These are phyloP conservation scores for Wickerhamiella australiensis DNA, from an alignment of 805 yeast species.

Conservation along the genomic window DNA sequence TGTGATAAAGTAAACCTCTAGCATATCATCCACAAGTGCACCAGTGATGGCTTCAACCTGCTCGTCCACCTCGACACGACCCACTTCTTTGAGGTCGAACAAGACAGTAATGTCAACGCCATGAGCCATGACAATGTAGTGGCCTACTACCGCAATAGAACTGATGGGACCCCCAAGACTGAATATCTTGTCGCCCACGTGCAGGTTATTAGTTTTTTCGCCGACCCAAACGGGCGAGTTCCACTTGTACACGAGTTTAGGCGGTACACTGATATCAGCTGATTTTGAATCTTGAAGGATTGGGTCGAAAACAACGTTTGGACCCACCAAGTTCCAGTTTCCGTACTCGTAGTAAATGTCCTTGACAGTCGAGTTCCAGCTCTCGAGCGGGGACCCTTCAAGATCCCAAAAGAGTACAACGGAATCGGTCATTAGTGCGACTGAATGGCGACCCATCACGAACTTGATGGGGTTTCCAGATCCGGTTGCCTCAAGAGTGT, in stretches of 20 bases:
- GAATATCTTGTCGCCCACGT: constrained; percentile 5
- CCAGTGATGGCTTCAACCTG: background rate
- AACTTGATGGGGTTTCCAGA: background rate
- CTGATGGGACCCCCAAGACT: background rate
- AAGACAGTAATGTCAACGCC: background rate
- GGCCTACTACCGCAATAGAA: background rate
- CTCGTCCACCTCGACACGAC: constrained; percentile 1
- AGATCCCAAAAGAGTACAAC: constrained; percentile 5
- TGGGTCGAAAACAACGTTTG: constrained; percentile 7
- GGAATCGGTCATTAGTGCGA: background rate
- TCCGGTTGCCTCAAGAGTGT: background rate
- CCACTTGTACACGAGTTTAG: background rate
- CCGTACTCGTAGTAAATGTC: constrained; percentile 6
- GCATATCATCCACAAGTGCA: constrained; percentile 4
- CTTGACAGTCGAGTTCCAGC: constrained; percentile 2
- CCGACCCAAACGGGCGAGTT: constrained; percentile 3
- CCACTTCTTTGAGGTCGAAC: constrained; percentile 3
- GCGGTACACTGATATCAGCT: background rate
- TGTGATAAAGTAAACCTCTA: constrained; percentile 1
- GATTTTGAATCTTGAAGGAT: background rate
- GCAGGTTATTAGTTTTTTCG: background rate
- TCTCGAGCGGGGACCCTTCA: constrained; percentile 3
- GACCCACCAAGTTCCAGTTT: constrained; percentile 6
- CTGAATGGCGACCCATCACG: constrained; percentile 4
- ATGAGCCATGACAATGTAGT: background rate